Evolutionary conservation across 768 basidiomycete species (phyloP).

Genomic region (Naganishia antarctica): DNA sequence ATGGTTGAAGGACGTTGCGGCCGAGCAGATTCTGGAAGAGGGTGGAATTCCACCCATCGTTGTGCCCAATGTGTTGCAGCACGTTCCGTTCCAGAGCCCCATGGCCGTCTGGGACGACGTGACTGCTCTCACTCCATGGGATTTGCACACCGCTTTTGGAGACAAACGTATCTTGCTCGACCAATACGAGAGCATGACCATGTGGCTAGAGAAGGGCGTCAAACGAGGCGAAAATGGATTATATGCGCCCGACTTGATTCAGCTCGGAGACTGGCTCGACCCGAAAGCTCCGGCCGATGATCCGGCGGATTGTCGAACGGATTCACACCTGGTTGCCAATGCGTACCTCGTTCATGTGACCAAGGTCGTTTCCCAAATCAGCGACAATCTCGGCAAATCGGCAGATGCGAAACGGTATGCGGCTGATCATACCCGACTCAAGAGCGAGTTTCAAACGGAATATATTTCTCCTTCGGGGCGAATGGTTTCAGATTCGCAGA

Average conservation of each 20-base stretch:
- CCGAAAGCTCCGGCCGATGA: constrained; percentile 37
- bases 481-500: constrained; percentile 39
- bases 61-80: constrained; percentile 32
- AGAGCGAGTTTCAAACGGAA: constrained; percentile 33
- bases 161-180: constrained; percentile 32
- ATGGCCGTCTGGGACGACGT: constrained; percentile 42
- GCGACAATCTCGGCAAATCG: constrained; percentile 30
- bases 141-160: constrained; percentile 35
- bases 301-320: constrained; percentile 35
- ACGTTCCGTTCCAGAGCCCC: constrained; percentile 26
- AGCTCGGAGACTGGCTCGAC: constrained; percentile 45
- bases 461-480: constrained; percentile 40
- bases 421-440: constrained; percentile 27
- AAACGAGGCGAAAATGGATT: constrained; percentile 31
- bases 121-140: constrained; percentile 36
- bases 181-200: constrained; percentile 36
- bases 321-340: constrained; percentile 39
- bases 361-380: constrained; percentile 30
- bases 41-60: constrained; percentile 35
- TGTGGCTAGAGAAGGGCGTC: constrained; percentile 44
- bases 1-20: constrained; percentile 40
- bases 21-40: constrained; percentile 33
- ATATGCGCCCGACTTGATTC: constrained; percentile 27
- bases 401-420: constrained; percentile 32
- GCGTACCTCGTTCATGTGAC: constrained; percentile 42